Conservation (phyloP, 192 early-diverging fungal genomes). For the Kappamyces sp. region DNA sequence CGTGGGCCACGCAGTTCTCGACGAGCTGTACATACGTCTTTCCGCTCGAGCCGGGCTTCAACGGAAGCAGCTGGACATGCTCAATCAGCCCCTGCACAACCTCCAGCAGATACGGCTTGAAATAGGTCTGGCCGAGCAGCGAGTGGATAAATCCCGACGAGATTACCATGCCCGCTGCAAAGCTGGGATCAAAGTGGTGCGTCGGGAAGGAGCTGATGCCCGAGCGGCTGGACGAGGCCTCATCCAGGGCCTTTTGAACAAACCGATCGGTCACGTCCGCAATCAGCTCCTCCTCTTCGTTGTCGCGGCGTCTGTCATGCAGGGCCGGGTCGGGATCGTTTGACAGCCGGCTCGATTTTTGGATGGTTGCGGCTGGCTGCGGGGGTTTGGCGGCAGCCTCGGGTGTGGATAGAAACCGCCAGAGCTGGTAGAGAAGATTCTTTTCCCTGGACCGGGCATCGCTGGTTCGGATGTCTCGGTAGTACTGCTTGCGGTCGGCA, state of each 20-base stretch:
- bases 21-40: constrained; percentile 31
- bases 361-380: background rate
- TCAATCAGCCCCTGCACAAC: constrained; percentile 23
- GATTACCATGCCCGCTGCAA: constrained; percentile 43
- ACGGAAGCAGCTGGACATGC: constrained; percentile 17
- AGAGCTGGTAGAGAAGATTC: constrained; percentile 25
- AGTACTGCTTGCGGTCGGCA: constrained; percentile 36
- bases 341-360: background rate
- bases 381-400: background rate
- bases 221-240: constrained; percentile 40
- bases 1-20: constrained; percentile 21
- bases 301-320: background rate
- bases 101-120: constrained; percentile 44
- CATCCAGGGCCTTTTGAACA: constrained; percentile 35
- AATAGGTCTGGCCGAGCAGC: constrained; percentile 45
- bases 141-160: constrained; percentile 42
- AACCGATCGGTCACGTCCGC: constrained; percentile 30
- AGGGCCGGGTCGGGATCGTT: background rate
- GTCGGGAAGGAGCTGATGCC: constrained; percentile 39
- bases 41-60: constrained; percentile 19
- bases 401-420: constrained; percentile 16
- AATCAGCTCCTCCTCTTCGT: background rate
- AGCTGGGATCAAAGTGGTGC: constrained; percentile 46
- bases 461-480: constrained; percentile 34
- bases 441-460: constrained; percentile 24